Percentiles rank a stretch among this genome's conserved stretches.
These are phyloP conservation scores for Arabidopsis hybrid DNA, from an alignment of 441 rosid species.

Conservation along the genomic window DNA sequence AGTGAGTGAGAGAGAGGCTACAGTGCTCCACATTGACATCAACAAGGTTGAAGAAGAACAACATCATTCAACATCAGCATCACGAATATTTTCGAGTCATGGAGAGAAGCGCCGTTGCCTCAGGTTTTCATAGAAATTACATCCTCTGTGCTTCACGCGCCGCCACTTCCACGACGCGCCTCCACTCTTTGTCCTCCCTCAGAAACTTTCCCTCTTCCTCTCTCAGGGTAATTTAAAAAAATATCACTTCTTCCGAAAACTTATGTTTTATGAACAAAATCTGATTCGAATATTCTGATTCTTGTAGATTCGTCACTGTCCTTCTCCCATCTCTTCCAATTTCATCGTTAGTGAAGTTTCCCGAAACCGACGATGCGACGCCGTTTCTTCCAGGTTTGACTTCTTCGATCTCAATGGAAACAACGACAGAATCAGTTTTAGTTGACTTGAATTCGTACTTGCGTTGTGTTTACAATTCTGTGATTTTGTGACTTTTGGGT, in stretches of 20 bases:
- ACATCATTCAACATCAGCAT: too few relatives aligned
- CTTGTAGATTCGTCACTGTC: background rate
- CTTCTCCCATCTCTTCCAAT: background rate
- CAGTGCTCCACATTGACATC: too few relatives aligned
- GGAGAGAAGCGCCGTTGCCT: background rate
- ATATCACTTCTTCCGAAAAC: background rate
- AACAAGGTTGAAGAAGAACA: too few relatives aligned
- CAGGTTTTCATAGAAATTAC: background rate
- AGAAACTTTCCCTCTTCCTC: background rate
- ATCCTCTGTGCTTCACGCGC: background rate
- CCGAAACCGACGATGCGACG: background rate
- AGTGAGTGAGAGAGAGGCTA: too few relatives aligned
- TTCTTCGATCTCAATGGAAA: background rate
- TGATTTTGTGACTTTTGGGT: background rate
- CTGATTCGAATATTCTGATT: background rate
- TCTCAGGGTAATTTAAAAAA: background rate
- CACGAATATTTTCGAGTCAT: background rate
- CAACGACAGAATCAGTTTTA: background rate
- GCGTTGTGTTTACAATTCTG: too few relatives aligned
- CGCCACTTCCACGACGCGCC: background rate
- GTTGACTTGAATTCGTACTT: too few relatives aligned
- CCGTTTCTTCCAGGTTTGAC: slow-evolving; percentile 14
- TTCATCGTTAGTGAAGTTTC: background rate
- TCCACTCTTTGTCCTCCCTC: slow-evolving; percentile 9
- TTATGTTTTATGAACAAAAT: too few relatives aligned